Base-by-base conservation (phyloP, 768 basidiomycete species). In the Kwoniella dejecticola region DNA sequence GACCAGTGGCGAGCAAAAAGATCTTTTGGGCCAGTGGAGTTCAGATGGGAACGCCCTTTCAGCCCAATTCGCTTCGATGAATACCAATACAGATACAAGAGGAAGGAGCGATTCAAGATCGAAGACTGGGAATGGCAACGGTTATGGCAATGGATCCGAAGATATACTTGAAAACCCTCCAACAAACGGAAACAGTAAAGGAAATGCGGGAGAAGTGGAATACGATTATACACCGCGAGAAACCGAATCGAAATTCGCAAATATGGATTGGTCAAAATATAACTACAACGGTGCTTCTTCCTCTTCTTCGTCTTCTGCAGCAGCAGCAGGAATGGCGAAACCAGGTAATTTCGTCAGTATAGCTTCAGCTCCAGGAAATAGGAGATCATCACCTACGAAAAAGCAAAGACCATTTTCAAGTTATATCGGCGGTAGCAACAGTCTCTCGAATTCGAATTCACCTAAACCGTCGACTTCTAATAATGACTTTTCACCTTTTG, bases 11-110 rank as follows among this genome's bases (percentile, higher is more conserved):
- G 57, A 23, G 19, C 59, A 66, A 44, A 60, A 54, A 31, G 67
- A 70, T 59, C 47, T 70, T 27, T 33, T 73, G 26, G 71, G 69
- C 1, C 56, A 31, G 10, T 72, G 69, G 69, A 61, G 52, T 21
- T 45, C 65, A 3, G 58, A 69, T 24, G 74, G 65, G 7, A 59
- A 63, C 4, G 62, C 63, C 5, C 29, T 72, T 5, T 60, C 67
- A 3, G 63, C 67, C 3, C 58, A 59, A 24, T 68, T 70, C 46
- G 52, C 57, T 23, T 44, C 45, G 21, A 26, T 69, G 13, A 54
- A 45, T 2, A 50, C 48, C 17, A 58, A 56, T 4, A 44, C 41
- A 17, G 42, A 38, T 3, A 58, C 27, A 19, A 49, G 69, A 30
- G 60, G 54, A 36, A 41, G 69, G 24, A 62, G 58, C 15, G 57